A percentile compares a stretch with the other conserved stretches of the same genome.
Conservation (phyloP, 2,329 filamentous ascomycete genomes). For the Ophiostoma angusticollis region DNA sequence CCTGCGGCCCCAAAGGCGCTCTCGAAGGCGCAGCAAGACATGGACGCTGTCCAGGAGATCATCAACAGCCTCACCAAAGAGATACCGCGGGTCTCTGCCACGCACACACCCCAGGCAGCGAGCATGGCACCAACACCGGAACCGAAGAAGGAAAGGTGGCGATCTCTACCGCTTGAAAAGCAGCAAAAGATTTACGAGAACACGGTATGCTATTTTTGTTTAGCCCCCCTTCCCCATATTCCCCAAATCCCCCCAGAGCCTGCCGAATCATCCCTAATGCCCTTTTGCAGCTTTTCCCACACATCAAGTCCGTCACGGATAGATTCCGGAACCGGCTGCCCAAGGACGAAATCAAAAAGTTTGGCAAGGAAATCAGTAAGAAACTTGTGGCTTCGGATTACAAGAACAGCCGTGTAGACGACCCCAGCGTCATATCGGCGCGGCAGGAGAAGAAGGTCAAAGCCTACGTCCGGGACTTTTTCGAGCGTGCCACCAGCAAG, state of each 20-base stretch:
- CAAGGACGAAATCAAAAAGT: slow-evolving; percentile 57
- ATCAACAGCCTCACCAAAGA: slow-evolving; percentile 74
- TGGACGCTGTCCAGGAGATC: slow-evolving; percentile 69
- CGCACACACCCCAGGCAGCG: slow-evolving; percentile 52
- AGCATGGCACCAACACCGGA: slow-evolving; percentile 42
- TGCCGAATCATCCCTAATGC: too few relatives aligned
- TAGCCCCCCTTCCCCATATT: too few relatives aligned
- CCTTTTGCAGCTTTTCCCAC: slow-evolving; percentile 55
- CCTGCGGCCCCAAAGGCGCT: slow-evolving; percentile 49
- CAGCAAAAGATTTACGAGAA: slow-evolving; percentile 93
- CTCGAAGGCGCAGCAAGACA: slow-evolving; percentile 48
- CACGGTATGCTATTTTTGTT: slow-evolving; percentile 70
- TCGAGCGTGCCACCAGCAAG: slow-evolving; percentile 75
- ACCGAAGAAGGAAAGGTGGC: slow-evolving; percentile 59
- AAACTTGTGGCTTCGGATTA: slow-evolving; percentile 87
- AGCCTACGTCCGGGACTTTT: slow-evolving; percentile 69
- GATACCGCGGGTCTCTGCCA: slow-evolving; percentile 36
- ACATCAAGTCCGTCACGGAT: slow-evolving; percentile 74
- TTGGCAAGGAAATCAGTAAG: slow-evolving; percentile 60
- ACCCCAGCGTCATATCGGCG: slow-evolving; percentile 60
- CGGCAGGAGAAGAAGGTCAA: slow-evolving; percentile 76
- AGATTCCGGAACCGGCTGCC: slow-evolving; percentile 80
- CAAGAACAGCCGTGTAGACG: slow-evolving; percentile 73
- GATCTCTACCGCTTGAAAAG: slow-evolving; percentile 60
- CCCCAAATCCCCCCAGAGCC: too few relatives aligned